phyloP scores from a whole-genome alignment of 306 rosid species.

The Alnus rubra region DNA sequence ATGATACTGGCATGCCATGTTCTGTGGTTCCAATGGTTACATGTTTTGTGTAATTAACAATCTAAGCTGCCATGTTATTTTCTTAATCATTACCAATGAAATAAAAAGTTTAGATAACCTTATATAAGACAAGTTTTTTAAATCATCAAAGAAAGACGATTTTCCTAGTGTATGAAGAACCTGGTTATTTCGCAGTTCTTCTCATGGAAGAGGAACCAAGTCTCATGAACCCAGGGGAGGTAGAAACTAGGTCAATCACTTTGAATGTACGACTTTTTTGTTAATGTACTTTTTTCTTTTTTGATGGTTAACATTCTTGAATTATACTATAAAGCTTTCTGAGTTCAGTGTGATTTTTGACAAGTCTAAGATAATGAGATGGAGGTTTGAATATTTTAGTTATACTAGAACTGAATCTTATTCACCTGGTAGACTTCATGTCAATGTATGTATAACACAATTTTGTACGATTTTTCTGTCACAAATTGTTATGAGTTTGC shows the following conservation, averaged over 20 bases:
- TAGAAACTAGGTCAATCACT: not conserved
- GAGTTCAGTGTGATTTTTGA: not conserved
- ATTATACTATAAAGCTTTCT: not conserved
- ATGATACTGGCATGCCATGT: not conserved
- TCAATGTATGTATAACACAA: slow-evolving; percentile 13
- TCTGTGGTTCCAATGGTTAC: not conserved
- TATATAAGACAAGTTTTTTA: too few species aligned
- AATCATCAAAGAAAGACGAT: too few species aligned
- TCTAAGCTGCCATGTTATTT: not conserved
- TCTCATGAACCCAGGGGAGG: not conserved
- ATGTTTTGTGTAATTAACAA: not conserved
- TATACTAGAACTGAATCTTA: not conserved
- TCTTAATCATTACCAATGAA: not conserved
- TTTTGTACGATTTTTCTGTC: slow-evolving; percentile 42
- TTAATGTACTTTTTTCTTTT: not conserved
- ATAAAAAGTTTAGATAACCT: too few species aligned
- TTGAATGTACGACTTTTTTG: not conserved
- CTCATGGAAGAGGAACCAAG: not conserved
- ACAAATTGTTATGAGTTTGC: slow-evolving; percentile 84
- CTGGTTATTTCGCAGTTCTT: not conserved
- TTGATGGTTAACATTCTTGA: not conserved
- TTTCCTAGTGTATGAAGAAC: not conserved
- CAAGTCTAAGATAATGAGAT: not conserved
- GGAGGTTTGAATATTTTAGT: not conserved
- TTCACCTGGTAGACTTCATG: not conserved